Conservation (phyloP, 2,329 filamentous ascomycete species). For the Neofusicoccum ribis region DNA sequence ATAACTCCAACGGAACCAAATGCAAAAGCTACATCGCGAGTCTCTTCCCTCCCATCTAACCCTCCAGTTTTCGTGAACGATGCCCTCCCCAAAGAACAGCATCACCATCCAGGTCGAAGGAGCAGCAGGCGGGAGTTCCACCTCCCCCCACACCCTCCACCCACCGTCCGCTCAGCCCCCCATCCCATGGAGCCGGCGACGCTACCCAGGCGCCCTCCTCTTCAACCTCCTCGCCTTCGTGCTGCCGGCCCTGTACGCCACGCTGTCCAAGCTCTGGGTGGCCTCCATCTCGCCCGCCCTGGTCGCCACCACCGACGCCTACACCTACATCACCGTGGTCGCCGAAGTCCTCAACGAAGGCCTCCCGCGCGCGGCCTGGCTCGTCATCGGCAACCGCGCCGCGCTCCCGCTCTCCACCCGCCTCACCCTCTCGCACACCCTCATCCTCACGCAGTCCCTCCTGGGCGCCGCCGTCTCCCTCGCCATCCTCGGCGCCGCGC, state of each 20-base stretch:
- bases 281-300: slow-evolving; percentile 63
- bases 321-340: slow-evolving; percentile 68
- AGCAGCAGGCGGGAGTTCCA: neutral
- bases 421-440: slow-evolving; percentile 61
- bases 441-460: slow-evolving; percentile 54
- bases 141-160: neutral
- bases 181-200: neutral
- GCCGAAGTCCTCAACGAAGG: slow-evolving; percentile 74
- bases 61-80: neutral
- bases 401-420: slow-evolving; percentile 53
- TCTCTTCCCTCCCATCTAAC: neutral
- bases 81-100: neutral
- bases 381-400: slow-evolving; percentile 64
- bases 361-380: slow-evolving; percentile 66
- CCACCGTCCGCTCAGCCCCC: neutral
- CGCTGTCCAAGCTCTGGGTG: slow-evolving; percentile 71
- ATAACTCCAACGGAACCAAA: no score
- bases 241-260: slow-evolving; percentile 66
- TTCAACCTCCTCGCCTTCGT: slow-evolving; percentile 65
- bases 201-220: slow-evolving; percentile 57
- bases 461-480: slow-evolving; percentile 63
- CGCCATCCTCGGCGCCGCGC: slow-evolving; percentile 56
- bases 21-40: no score
- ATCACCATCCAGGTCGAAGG: neutral
- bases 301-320: slow-evolving; percentile 65